Evolutionary conservation across 768 basidiomycete species (phyloP), one percentile per base, ranked within the genome.

Genomic region (Suillus luteus): DNA sequence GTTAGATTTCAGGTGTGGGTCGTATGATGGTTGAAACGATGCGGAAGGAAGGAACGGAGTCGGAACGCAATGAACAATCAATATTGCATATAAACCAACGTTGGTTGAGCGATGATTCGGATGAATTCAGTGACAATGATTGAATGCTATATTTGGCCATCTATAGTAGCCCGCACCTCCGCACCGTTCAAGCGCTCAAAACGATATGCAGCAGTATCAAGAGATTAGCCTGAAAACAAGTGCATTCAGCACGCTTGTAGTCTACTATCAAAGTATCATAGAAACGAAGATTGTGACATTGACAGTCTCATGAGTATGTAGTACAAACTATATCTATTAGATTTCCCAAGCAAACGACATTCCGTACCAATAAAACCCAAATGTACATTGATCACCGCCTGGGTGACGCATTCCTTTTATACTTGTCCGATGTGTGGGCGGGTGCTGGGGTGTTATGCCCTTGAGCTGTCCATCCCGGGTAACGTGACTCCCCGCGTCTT

Each of bases 401-500:
- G 77, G 79, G 74, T 71, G 81, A 79, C 52, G 79, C 79, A 63
- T 76, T 74, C 64, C 78, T 74, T 72, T 68, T 76, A 65, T 74
- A 80, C 55, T 80, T 77, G 67, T 77, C 80, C 67, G 48, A 55
- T 6, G 67, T 70, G 60, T 77, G 70, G 37, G 76, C 73, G n/a
- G 71, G 71, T 40, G 48, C 55, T 22, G 74, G 75, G 38, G 55
- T 65, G 4, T 65, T 61, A 33, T 73, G 71, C n/a, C 65, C 66
- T 9, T 33, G 55, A 10, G 71, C 66, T n/a, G 69, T 43, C 69
- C 62, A 65, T 31, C 66, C 63, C 3, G 73, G 69, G 52, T 65
- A 63, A 27, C 67, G 69, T 43, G 72, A 66, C 38, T 69, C 63
- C 8, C 67, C 68, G 49, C 68, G 65, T 43, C 61, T 66, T 33